Percentiles rank a stretch among this genome's conserved stretches.
Evolutionary conservation across 2,329 filamentous ascomycete species (phyloP).

Genomic region (Trichoderma asperellum): DNA sequence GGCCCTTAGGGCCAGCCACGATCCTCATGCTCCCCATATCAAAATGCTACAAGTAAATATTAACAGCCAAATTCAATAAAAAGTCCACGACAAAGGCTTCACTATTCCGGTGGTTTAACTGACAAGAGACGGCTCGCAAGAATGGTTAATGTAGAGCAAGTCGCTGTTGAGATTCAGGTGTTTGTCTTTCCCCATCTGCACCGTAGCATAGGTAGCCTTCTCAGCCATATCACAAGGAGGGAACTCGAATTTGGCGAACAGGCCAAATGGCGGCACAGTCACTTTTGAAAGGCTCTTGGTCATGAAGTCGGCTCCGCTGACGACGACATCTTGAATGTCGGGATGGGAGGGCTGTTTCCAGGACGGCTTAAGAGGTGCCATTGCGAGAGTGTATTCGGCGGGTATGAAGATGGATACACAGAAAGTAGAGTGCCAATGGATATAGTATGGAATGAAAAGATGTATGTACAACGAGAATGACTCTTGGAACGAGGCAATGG

Average conservation of each 20-base stretch:
- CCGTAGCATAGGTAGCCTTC: conserved; percentile 65
- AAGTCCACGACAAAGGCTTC: neutral
- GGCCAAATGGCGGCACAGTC: conserved; percentile 61
- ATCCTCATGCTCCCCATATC: conserved; percentile 62
- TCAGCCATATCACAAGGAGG: conserved; percentile 62
- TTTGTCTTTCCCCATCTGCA: conserved; percentile 59
- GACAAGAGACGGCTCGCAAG: conserved; percentile 67
- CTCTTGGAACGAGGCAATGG: neutral
- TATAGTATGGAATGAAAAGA: neutral
- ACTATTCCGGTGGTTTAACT: conserved; percentile 39
- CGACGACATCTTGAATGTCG: conserved; percentile 59
- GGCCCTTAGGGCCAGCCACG: conserved; percentile 60
- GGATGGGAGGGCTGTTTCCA: conserved; percentile 66
- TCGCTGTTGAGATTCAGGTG: conserved; percentile 69
- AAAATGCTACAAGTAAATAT: conserved; percentile 53
- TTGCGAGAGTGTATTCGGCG: conserved; percentile 33
- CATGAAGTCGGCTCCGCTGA: conserved; percentile 58
- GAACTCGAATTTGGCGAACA: conserved; percentile 69
- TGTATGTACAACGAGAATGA: neutral
- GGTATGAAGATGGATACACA: neutral
- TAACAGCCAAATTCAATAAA: neutral
- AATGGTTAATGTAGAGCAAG: conserved; percentile 70
- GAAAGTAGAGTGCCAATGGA: neutral
- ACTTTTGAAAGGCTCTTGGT: conserved; percentile 63
- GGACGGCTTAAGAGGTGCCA: conserved; percentile 61